Conservation (phyloP, 768 basidiomycete genomes). For the Amyloporia xantha region DNA sequence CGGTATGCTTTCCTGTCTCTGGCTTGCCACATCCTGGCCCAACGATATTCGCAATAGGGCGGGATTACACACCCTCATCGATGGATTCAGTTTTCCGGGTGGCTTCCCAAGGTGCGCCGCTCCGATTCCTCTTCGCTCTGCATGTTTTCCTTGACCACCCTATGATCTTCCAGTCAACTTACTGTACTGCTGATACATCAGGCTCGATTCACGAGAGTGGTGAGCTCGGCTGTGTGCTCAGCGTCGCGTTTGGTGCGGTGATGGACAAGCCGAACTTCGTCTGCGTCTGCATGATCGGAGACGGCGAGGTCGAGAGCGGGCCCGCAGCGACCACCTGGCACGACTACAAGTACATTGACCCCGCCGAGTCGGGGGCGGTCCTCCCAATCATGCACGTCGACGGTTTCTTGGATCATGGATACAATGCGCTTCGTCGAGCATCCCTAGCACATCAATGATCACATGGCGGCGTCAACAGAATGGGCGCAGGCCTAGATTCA, state of each 20-base stretch:
- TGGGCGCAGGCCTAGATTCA: conserved; percentile 73
- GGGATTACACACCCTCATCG: conserved; percentile 64
- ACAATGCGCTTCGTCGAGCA: conserved; percentile 80
- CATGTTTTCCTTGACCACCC: no score
- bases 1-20: conserved; percentile 77
- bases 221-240: conserved; percentile 84
- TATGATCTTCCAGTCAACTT: conserved; percentile 49
- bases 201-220: conserved; percentile 90
- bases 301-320: conserved; percentile 81
- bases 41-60: conserved; percentile 46
- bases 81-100: conserved; percentile 72
- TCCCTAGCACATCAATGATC: conserved; percentile 58
- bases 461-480: conserved; percentile 75
- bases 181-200: conserved; percentile 84
- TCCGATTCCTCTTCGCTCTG: no score
- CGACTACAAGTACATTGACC: conserved; percentile 85
- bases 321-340: conserved; percentile 82
- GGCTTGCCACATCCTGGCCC: conserved; percentile 55
- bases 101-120: conserved; percentile 70
- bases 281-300: conserved; percentile 77
- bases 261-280: conserved; percentile 90
- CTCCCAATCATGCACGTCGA: conserved; percentile 88
- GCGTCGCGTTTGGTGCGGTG: conserved; percentile 80
- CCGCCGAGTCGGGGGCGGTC: conserved; percentile 85
- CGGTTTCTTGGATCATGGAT: conserved; percentile 84